Evolutionary conservation across 352 stramenopile genomes (phyloP).

Genomic region (Pythium phragmitis): DNA sequence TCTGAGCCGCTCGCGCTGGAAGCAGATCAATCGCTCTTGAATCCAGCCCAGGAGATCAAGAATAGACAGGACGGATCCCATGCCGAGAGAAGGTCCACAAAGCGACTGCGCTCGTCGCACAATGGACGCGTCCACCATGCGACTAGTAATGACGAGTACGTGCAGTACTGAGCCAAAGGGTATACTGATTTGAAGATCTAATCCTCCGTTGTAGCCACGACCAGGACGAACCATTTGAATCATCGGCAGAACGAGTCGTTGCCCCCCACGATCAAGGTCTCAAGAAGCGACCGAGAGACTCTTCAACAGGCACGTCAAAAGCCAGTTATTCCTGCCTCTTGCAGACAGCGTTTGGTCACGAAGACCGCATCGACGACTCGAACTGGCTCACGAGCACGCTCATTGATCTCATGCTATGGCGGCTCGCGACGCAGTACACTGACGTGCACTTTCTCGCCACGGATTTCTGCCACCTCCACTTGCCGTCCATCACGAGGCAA

Average conservation of each 20-base stretch:
- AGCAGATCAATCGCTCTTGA: neutral
- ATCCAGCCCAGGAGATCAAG: neutral
- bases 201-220: too few species aligned
- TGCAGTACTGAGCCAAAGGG: neutral
- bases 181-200: too few species aligned
- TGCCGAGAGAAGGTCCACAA: neutral
- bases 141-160: neutral
- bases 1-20: neutral
- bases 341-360: slow-evolving; percentile 49
- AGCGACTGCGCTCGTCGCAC: neutral
- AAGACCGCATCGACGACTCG: slow-evolving; percentile 70
- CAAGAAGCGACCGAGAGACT: neutral
- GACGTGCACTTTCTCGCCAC: slow-evolving; percentile 81
- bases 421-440: slow-evolving; percentile 73
- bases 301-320: neutral
- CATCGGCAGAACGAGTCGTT: too few species aligned
- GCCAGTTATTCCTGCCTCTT: slow-evolving; percentile 33
- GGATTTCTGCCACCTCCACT: slow-evolving; percentile 76
- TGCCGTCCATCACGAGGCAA: slow-evolving; percentile 31
- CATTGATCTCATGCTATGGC: slow-evolving; percentile 84
- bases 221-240: too few species aligned
- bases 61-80: neutral
- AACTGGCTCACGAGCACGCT: slow-evolving; percentile 84
- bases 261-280: neutral
- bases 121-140: neutral